Evolutionary conservation across 2,329 filamentous ascomycete genomes (phyloP).

Genomic region (Cladosporium phlei): DNA sequence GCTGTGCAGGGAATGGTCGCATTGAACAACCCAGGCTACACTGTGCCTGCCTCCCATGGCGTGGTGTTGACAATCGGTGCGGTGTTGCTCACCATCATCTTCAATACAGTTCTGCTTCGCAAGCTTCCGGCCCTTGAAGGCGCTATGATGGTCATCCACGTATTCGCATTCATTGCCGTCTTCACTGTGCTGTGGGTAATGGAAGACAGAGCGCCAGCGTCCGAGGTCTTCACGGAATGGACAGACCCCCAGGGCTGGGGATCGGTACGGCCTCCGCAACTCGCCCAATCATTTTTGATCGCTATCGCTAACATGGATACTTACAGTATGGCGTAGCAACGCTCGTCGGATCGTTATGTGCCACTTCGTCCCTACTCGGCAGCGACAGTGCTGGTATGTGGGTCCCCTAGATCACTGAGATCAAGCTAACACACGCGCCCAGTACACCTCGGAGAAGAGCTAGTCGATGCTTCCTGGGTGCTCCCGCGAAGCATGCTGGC

Average conservation of each 20-base stretch:
- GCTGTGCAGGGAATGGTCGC: slow-evolving; percentile 33
- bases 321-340: slow-evolving; percentile 8
- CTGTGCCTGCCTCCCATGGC: slow-evolving; percentile 39
- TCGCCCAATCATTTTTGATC: too few relatives aligned
- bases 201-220: slow-evolving; percentile 19
- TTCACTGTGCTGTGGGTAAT: slow-evolving; percentile 17
- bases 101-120: slow-evolving; percentile 17
- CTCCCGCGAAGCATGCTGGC: slow-evolving; percentile 23
- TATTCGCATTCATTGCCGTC: slow-evolving; percentile 17
- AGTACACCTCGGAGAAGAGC: slow-evolving; percentile 19
- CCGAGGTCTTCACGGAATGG: slow-evolving; percentile 34
- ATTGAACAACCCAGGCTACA: slow-evolving; percentile 37
- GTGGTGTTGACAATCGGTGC: slow-evolving; percentile 31
- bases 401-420: too few relatives aligned
- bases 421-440: not conserved
- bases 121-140: slow-evolving; percentile 16
- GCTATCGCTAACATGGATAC: too few relatives aligned
- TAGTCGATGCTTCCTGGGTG: slow-evolving; percentile 16
- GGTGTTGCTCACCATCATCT: slow-evolving; percentile 7
- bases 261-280: not conserved
- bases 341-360: slow-evolving; percentile 11
- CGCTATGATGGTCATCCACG: slow-evolving; percentile 15
- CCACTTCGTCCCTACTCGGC: slow-evolving; percentile 12
- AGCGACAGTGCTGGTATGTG: slow-evolving; percentile 12
- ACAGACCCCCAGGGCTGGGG: slow-evolving; percentile 37